Percentiles rank a stretch among this genome's conserved stretches.
phyloP scores from a whole-genome alignment of 495 filamentous ascomycete genomes.

The Penicillium dipodomyicola region DNA sequence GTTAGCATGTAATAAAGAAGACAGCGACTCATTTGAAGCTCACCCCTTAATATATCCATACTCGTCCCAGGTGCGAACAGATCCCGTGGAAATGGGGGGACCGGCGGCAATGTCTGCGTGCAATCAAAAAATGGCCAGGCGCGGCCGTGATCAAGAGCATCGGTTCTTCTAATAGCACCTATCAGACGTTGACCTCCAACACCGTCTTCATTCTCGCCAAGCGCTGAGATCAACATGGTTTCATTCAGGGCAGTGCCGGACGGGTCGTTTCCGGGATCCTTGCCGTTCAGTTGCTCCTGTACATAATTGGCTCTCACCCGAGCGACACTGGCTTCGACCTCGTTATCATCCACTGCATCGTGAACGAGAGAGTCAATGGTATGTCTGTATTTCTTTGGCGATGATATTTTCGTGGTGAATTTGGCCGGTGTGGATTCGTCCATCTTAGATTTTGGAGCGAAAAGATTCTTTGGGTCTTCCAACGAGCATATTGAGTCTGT shows the following conservation, averaged over 20 bases:
- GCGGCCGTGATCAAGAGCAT: slow-evolving; percentile 59
- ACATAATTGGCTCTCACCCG: slow-evolving; percentile 46
- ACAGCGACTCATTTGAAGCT: slow-evolving; percentile 2
- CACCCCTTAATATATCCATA: slow-evolving; percentile 39
- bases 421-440: slow-evolving; percentile 11
- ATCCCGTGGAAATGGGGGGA: slow-evolving; percentile 36
- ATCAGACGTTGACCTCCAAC: slow-evolving; percentile 56
- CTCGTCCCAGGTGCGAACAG: slow-evolving; percentile 26
- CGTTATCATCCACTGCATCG: slow-evolving; percentile 55
- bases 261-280: background rate
- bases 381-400: slow-evolving; percentile 60
- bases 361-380: slow-evolving; percentile 64
- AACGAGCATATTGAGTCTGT: slow-evolving; percentile 56
- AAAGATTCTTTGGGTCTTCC: slow-evolving; percentile 42
- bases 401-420: slow-evolving; percentile 16
- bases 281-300: slow-evolving; percentile 16
- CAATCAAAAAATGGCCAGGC: slow-evolving; percentile 67
- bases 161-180: slow-evolving; percentile 71
- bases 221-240: slow-evolving; percentile 38
- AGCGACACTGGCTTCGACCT: slow-evolving; percentile 56
- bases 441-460: slow-evolving; percentile 27
- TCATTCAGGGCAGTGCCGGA: slow-evolving; percentile 34
- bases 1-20: slow-evolving; percentile 10
- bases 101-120: slow-evolving; percentile 29
- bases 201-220: slow-evolving; percentile 54